Base-by-base conservation (phyloP, 2,329 filamentous ascomycete genomes). In the Coniella lustricola region DNA sequence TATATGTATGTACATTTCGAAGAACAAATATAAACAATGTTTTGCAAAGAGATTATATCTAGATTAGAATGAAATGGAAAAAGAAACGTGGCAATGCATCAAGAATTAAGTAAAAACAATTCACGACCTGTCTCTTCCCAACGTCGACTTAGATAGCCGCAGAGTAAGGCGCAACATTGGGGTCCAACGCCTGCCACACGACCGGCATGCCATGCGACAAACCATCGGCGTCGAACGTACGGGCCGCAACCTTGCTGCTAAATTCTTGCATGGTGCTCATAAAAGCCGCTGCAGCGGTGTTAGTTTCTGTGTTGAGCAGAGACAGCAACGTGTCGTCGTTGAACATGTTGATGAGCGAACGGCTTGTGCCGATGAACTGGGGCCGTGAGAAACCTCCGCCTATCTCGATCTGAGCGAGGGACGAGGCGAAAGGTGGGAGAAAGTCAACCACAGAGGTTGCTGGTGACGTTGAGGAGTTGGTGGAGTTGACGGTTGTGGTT, bases 141-240 rank as follows among this genome's bases (percentile, higher is more conserved):
- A 12, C 16, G 9, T 32, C 3, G 25, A 3, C 8, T 14, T 46
- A 57, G 7, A 56, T 40, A 4, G 48, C 50, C 7, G 54, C 21
- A 16, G 49, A 56, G 29, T 54, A 58, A 8, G 56, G 56, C 21
- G 48, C 53, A 3, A 54, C 49, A 7, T 49, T 52, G 1, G 56
- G 56, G 37, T 58, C 54, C 35, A 58, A 33, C 10, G 49, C 55
- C 47, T 52, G 53, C 56, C 63, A 75, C 1, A 74, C 39, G 52
- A 73, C 74, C 7, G 72, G 72, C 71, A 73, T 73, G 2, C 70
- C 71, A 51, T 67, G 62, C 53, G 63, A 65, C 38, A 75, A 60
- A 0, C 72, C 73, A 4, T 68, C 40, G 3, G 48, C 49, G 50
- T 70, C 70, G 57, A 76, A 75, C 0, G 18, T 52, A n/a, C 69